A percentile compares a stretch with the other conserved stretches of the same genome.
Evolutionary conservation across 352 stramenopile species (phyloP).

Genomic region (Plasmopara halstedii): DNA sequence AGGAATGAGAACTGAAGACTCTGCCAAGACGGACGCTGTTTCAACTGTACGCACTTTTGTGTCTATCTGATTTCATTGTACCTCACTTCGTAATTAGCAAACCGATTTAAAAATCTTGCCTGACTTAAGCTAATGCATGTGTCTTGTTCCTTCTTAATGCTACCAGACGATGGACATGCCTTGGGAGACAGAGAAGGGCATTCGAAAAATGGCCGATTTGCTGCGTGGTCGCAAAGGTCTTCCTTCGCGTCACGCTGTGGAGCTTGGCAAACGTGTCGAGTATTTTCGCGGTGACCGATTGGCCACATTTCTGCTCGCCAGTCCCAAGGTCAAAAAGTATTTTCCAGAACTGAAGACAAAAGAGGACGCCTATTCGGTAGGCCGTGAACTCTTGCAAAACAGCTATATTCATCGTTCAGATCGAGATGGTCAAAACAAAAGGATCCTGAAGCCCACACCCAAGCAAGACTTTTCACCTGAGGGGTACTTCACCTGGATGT

Average conservation of each 20-base stretch:
- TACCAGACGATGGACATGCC: constrained; percentile 34
- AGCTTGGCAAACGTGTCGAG: constrained; percentile 88
- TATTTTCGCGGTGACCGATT: constrained; percentile 90
- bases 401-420: constrained; percentile 86
- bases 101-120: too few species aligned
- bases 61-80: not conserved
- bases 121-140: not conserved
- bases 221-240: constrained; percentile 82
- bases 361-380: constrained; percentile 68
- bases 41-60: constrained; percentile 14
- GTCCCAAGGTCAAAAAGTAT: constrained; percentile 70
- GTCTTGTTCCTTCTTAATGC: not conserved
- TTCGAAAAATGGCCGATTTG: constrained; percentile 79
- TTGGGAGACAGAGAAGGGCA: constrained; percentile 69
- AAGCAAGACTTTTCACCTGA: constrained; percentile 92
- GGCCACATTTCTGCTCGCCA: constrained; percentile 70
- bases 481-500: constrained; percentile 99
- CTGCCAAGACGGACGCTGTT: constrained; percentile 11
- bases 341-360: constrained; percentile 77
- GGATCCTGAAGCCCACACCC: constrained; percentile 67
- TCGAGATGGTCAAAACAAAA: constrained; percentile 80
- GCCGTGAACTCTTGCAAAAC: constrained; percentile 63
- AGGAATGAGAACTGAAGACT: constrained; percentile 22
- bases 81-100: not conserved
- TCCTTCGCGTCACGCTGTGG: constrained; percentile 82